Percentiles rank a stretch among this genome's conserved stretches.
Conservation (phyloP, 768 basidiomycete genomes). For the Ramaria rubella region DNA sequence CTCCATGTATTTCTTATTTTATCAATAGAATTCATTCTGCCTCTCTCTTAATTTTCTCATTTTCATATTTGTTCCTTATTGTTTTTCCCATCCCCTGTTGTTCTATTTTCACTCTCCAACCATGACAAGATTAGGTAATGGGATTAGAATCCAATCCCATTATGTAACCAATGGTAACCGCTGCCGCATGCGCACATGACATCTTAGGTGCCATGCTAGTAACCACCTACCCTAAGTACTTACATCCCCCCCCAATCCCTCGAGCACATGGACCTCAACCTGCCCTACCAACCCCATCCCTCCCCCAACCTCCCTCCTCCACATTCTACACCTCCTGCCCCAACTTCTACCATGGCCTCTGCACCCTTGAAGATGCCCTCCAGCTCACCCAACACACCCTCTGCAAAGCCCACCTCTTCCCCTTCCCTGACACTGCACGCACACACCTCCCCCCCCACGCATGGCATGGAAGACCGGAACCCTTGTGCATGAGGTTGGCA, state of each 20-base stretch:
- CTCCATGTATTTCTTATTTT: no score
- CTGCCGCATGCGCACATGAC: no score
- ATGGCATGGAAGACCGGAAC: conserved; percentile 68
- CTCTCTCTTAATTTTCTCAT: no score
- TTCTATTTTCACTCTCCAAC: no score
- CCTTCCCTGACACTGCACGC: conserved; percentile 67
- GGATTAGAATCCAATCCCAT: no score
- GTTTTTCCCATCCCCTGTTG: no score
- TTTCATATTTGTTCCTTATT: no score
- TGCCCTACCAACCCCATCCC: conserved; percentile 3
- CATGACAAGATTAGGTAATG: no score
- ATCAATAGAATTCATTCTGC: no score
- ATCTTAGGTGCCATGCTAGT: no score
- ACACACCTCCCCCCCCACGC: conserved; percentile 50
- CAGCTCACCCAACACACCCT: conserved; percentile 51
- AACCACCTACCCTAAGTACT: no score
- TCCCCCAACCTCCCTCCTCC: conserved; percentile 51
- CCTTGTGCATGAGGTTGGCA: conserved; percentile 50
- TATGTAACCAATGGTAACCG: no score
- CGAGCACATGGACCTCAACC: conserved; percentile 12
- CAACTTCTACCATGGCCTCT: conserved; percentile 65
- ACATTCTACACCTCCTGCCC: conserved; percentile 81
- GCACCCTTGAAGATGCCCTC: conserved; percentile 59
- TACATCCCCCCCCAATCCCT: conserved; percentile 34
- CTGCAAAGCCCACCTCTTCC: conserved; percentile 60